Evolutionary conservation across 306 rosid genomes (phyloP).

Genomic region (Cotoneaster glaucophyllus): DNA sequence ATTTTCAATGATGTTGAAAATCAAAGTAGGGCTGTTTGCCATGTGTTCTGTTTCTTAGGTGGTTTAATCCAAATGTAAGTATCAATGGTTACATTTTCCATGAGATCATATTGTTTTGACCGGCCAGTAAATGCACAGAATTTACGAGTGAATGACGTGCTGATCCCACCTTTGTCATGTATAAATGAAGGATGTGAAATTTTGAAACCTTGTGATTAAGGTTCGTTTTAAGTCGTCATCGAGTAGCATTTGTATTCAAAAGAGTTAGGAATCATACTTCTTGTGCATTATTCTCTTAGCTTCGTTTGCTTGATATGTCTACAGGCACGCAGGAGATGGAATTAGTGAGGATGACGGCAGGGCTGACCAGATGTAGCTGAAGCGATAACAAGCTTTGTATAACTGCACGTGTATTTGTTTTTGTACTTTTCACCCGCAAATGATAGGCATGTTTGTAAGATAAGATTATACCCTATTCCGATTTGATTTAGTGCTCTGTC

Average conservation of each 20-base stretch:
- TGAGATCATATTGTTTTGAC: background rate
- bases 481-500: conserved; percentile 38
- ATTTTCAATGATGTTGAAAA: background rate
- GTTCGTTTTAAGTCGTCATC: background rate
- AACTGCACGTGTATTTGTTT: conserved; percentile 41
- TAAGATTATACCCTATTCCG: conserved; percentile 28
- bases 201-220: background rate
- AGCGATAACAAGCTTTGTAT: conserved; percentile 13
- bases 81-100: background rate
- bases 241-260: background rate
- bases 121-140: background rate
- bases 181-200: background rate
- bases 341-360: conserved; percentile 64
- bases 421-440: conserved; percentile 6
- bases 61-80: background rate
- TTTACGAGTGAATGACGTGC: background rate
- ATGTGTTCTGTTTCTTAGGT: background rate
- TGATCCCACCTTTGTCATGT: background rate
- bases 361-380: conserved; percentile 64
- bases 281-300: background rate
- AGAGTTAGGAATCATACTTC: background rate
- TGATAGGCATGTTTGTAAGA: conserved; percentile 35
- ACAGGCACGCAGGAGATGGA: conserved; percentile 87
- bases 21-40: background rate
- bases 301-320: background rate